Percentiles rank a stretch among this genome's conserved stretches.
Conservation (phyloP, 1,284 basidiomycete genomes). For the Stereum hirsutum region DNA sequence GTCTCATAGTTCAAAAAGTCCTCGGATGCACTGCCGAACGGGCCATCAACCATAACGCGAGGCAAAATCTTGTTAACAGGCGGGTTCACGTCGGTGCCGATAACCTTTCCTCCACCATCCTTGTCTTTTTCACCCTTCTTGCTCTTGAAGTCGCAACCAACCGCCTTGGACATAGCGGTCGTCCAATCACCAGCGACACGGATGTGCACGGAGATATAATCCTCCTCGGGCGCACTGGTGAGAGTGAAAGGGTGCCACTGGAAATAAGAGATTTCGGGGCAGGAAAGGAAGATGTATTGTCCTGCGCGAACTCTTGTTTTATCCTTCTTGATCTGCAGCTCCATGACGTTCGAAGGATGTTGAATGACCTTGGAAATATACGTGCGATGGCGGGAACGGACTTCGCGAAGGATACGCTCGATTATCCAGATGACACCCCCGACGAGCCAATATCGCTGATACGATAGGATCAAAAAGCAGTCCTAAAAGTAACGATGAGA, state of each 20-base stretch:
- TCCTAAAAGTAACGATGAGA: constrained; percentile 3
- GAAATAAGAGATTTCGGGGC: constrained; percentile 85
- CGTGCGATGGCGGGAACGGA: constrained; percentile 80
- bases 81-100: constrained; percentile 47
- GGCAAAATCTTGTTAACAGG: constrained; percentile 68
- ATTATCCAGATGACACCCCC: constrained; percentile 79
- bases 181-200: constrained; percentile 86
- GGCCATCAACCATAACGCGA: constrained; percentile 85
- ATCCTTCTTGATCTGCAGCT: constrained; percentile 92
- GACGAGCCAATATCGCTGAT: constrained; percentile 79
- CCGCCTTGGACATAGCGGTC: constrained; percentile 60
- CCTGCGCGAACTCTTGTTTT: constrained; percentile 72
- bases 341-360: constrained; percentile 84
- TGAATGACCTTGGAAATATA: constrained; percentile 90
- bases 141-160: constrained; percentile 76
- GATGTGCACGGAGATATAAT: constrained; percentile 86
- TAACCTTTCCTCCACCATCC: constrained; percentile 45
- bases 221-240: constrained; percentile 84
- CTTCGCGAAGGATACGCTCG: constrained; percentile 82
- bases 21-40: constrained; percentile 79
- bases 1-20: constrained; percentile 85
- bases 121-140: constrained; percentile 36
- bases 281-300: constrained; percentile 82
- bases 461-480: not conserved
- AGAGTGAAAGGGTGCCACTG: constrained; percentile 94